Conservation (phyloP, 805 yeast genomes). For the Barnettozyma sucrosica region DNA sequence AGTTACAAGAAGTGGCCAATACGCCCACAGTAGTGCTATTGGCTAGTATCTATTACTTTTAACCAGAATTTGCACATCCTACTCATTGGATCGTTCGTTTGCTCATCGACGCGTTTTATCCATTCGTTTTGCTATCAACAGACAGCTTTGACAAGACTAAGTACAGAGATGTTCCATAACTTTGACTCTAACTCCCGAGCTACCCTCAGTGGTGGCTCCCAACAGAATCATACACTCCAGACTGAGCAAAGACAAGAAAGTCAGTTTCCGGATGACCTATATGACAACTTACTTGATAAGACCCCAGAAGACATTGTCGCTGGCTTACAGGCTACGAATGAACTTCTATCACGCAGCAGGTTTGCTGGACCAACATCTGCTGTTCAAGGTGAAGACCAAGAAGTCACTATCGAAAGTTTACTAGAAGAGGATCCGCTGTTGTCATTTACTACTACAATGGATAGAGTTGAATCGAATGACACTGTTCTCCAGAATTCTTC, state of each 20-base stretch:
- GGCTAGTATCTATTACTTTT: background rate
- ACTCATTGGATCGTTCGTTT: background rate
- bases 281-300: conserved; percentile 11
- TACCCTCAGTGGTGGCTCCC: background rate
- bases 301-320: conserved; percentile 20
- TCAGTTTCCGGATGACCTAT: conserved; percentile 12
- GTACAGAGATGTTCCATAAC: background rate
- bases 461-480: conserved; percentile 26
- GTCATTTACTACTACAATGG: conserved; percentile 23
- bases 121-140: background rate
- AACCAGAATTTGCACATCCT: background rate
- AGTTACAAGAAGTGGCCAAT: background rate
- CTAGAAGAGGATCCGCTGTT: conserved; percentile 26
- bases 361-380: conserved; percentile 5
- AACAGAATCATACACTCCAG: background rate
- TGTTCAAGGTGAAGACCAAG: conserved; percentile 7
- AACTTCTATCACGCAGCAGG: conserved; percentile 8
- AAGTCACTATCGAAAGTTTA: conserved; percentile 22
- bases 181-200: background rate
- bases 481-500: conserved; percentile 23
- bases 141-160: background rate
- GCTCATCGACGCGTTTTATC: background rate
- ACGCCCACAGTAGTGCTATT: background rate
- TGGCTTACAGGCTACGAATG: conserved; percentile 15
- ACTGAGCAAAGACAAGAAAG: background rate